phyloP scores from a whole-genome alignment of 441 rosid genomes.

The Aleurites moluccanus region DNA sequence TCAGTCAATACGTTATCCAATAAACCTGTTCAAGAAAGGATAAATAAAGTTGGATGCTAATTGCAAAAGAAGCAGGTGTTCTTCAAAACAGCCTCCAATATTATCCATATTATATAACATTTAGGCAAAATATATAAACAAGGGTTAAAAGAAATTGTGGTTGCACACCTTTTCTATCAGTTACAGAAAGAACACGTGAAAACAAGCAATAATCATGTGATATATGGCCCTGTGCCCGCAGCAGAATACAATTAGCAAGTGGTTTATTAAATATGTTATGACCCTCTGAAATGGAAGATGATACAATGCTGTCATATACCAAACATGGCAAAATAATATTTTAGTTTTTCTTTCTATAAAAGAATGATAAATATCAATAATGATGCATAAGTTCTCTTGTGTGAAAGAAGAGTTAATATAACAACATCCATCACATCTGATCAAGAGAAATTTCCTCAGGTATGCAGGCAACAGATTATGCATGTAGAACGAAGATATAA shows the following conservation, averaged over 20 bases:
- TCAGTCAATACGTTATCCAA: constrained; percentile 92
- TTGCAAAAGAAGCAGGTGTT: not conserved
- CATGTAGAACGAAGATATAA: not conserved
- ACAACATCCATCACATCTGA: not conserved
- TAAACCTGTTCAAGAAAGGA: constrained; percentile 50
- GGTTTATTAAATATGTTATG: not conserved
- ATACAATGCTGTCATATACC: not conserved
- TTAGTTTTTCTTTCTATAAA: not conserved
- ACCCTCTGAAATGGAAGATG: not conserved
- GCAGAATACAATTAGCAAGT: not conserved
- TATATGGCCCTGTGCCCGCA: not conserved
- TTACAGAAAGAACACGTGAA: not conserved
- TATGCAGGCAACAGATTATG: not conserved
- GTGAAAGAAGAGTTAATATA: not conserved
- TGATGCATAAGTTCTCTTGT: not conserved
- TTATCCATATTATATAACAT: not conserved
- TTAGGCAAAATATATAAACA: no score
- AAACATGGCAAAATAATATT: not conserved
- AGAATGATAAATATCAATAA: not conserved
- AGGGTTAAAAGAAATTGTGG: not conserved
- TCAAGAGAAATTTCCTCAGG: not conserved
- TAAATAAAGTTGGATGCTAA: not conserved
- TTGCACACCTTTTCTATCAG: not conserved
- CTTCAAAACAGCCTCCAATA: not conserved
- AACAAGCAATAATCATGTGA: not conserved